These are phyloP conservation scores for Phytophthora tubulina DNA, from an alignment of 352 stramenopile species.

Conservation along the genomic window DNA sequence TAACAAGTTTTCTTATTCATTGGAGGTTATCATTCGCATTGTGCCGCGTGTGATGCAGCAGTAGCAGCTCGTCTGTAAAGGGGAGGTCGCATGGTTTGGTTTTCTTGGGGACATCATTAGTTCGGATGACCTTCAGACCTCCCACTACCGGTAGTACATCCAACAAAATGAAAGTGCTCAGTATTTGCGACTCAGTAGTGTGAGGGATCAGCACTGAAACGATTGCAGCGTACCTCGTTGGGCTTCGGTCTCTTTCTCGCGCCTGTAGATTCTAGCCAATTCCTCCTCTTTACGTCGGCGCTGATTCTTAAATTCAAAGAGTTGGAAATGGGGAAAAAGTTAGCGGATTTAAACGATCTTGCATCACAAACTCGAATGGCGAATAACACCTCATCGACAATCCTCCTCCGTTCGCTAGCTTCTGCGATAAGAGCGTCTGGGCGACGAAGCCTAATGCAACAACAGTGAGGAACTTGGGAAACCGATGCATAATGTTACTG, in stretches of 20 bases:
- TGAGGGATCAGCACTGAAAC: background rate
- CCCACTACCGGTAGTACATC: constrained; percentile 9
- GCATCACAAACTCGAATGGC: background rate
- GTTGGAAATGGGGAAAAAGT: constrained; percentile 8
- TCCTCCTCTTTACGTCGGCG: constrained; percentile 30
- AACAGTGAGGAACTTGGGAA: background rate
- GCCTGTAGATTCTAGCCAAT: constrained; percentile 26
- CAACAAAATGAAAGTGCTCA: background rate
- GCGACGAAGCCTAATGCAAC: constrained; percentile 34
- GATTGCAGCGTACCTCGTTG: constrained; percentile 15
- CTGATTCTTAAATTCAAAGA: constrained; percentile 26
- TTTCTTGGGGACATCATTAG: constrained; percentile 15
- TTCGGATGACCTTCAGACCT: constrained; percentile 16
- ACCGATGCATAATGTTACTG: background rate
- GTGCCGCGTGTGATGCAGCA: background rate
- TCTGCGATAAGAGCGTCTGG: constrained; percentile 44
- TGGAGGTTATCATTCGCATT: background rate
- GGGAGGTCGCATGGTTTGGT: constrained; percentile 6
- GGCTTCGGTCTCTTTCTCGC: constrained; percentile 19
- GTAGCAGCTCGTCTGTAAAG: constrained; percentile 22
- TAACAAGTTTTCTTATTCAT: constrained; percentile 24
- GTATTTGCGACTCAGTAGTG: too few species aligned
- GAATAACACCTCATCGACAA: constrained; percentile 38
- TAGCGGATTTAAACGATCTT: background rate
- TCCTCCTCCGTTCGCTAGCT: constrained; percentile 34